Base-by-base conservation (phyloP, 306 rosid species). In the Cucumis hystrix region DNA sequence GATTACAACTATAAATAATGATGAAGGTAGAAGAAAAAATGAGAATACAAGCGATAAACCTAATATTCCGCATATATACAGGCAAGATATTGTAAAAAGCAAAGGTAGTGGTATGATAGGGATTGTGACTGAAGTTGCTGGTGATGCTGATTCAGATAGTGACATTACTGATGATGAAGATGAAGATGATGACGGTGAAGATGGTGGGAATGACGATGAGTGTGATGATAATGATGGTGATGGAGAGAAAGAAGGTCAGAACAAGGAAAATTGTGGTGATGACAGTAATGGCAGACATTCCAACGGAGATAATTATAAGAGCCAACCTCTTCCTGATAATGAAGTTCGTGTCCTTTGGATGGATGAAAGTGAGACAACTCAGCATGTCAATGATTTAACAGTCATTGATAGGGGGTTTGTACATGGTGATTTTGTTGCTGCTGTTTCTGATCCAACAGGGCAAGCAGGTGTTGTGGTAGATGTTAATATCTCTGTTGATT, bases 391-490 rank as follows among this genome's bases (percentile, higher is more conserved):
- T 77, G 94, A 89, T 0, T n/a, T 92, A 35, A 78, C 83, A 20
- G 89, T 96, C 76, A 81, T 91, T 77, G 98, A 96, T 81, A 88
- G 99, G 10, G 98, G 97, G 6, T 96, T 96, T 79, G 85, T 96
- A 82, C 99, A 92, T 85, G 98, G 99, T 28, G 98, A 92, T 86
- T 96, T 79, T 82, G 96, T 89, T 84, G 99, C 98, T 74, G 61
- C 96, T 67, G 89, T 92, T 76, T 88, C 88, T 21, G 91, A 92
- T 57, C 97, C 97, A 35, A 90, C 97, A 4, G 98, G 99, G 84
- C 99, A 92, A 88, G 89, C 93, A 62, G 99, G 99, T 85, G 92
- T 92, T 10, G 98, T 96, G 82, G 92, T 96, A 82, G 96, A 96
- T 87, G 99, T 92, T 78, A 89, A 87, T 82, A 96, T 92, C 1